Evolutionary conservation across 1,284 basidiomycete species (phyloP), one percentile per base, ranked within the genome.

Genomic region (Tremellales sp.): DNA sequence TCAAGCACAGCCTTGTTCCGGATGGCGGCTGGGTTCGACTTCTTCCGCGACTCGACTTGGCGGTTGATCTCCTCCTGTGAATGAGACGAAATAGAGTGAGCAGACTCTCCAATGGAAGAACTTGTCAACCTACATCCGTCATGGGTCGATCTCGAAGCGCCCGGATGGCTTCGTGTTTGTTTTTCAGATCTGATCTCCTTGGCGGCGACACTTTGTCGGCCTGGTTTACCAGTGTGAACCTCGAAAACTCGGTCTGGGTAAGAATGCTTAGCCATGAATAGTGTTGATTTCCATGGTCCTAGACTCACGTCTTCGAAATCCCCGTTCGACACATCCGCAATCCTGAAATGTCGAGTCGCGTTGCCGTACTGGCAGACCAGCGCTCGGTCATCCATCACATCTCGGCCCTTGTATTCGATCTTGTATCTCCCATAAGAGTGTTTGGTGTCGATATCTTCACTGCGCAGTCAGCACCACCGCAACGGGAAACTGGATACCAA

Each of bases 321-420:
- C 1, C 78, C 71, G 63, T 93, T 91, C 3, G 88, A 92, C 3
- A 91, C 81, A 56, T 83, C 85, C 61, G 88, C 86, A 80, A 93
- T 87, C 3, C 73, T 65, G 60, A 84, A 89, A 1, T 71, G 50
- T 45, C 76, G 78, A 4, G 75, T 62, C 1, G 80, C 78, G 39
- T 78, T 79, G 9, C 87, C 88, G 58, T 88, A 84, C 54, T 79
- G 79, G 35, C 91, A 78, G 45, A 85, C 77, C 7, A 92, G 73
- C 0, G 75, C 74, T 53, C 84, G 77, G 51, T 85, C 79, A 41
- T 83, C 77, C 18, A 69, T 25, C 19, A 71, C 48, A 5, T 57
- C 51, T 18, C 60, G 47, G 12, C 64, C 76, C 47, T 80, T 77
- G 31, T 79, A 75, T 52, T 90, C 84, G 44, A 95, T 72, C 50